Evolutionary conservation across 441 rosid genomes (phyloP), one percentile per base, ranked within the genome.

Genomic region (Populus hybrid): DNA sequence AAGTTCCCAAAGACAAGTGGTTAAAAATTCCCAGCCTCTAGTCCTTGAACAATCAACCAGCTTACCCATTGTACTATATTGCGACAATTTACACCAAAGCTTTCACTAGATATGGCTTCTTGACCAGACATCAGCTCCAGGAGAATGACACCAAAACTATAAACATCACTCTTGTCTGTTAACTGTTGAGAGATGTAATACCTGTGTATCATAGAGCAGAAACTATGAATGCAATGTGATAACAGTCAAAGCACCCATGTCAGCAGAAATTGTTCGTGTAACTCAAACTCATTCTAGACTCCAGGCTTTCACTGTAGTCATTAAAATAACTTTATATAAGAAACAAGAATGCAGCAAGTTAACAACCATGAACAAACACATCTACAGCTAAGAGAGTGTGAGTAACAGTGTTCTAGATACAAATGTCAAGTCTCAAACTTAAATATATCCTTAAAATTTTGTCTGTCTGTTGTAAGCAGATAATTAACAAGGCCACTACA

Each of bases 1-100:
- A 21, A n/a, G 28, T 65, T 65, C 14, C 30, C 30, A 0, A 65
- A 24, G 28, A 9, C 28, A 21, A 24, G 40, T 18, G 71, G 21
- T 46, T 40, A 46, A 46, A 42, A 46, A 10, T 26, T 16, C 57
- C 26, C 9, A n/a, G 11, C 34, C 38, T 30, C 1, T 4, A 50
- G 26, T 57, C 76, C 30, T 59, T 57, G 54, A 26, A 23, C 16
- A 26, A 66, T 32, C 70, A 24, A 71, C 7, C 36, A 67, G 84
- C 93, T 86, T 80, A 93, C 99, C 99, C 99, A 96, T 83, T 96
- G 98, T 77, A 91, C 99, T 59, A 96, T 96, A 83, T 94, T 92
- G 18, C 98, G 89, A 85, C 99, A 96, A 83, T 94, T 92, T 12
- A 74, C 91, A 23, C 98, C 98, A 0, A 96, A 96, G 89, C 78